A percentile compares a stretch with the other conserved stretches of the same genome.
These are phyloP conservation scores for Hygrocybe punicea DNA, from an alignment of 768 basidiomycete species.

Conservation along the genomic window DNA sequence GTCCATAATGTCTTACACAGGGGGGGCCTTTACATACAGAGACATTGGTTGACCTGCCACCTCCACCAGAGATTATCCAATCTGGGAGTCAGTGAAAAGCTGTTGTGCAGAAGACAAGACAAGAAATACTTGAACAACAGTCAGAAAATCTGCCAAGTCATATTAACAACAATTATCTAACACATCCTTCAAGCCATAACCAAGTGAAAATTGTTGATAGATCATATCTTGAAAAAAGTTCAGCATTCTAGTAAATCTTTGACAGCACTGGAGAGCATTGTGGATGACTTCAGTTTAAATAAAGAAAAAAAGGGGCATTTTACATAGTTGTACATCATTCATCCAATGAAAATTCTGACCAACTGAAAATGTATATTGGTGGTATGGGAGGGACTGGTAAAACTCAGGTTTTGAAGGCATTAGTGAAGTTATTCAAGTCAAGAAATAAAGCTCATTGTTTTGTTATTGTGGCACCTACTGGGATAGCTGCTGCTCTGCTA, in stretches of 20 bases:
- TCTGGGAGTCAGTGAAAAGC: constrained; percentile 4
- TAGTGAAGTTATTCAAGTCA: constrained; percentile 20
- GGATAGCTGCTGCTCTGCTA: constrained; percentile 24
- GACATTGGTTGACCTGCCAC: too few relatives aligned
- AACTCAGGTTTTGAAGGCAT: constrained; percentile 28
- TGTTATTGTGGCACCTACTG: constrained; percentile 27
- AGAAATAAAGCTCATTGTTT: constrained; percentile 26
- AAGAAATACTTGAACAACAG: constrained; percentile 7
- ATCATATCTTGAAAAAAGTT: constrained; percentile 9
- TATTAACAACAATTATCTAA: background rate
- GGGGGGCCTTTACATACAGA: too few relatives aligned
- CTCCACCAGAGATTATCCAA: too few relatives aligned
- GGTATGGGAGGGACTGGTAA: constrained; percentile 38
- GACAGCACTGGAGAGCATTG: too few relatives aligned
- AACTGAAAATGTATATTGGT: constrained; percentile 27
- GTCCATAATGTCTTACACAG: too few relatives aligned
- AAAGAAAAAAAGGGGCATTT: too few relatives aligned
- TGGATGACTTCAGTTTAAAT: too few relatives aligned
- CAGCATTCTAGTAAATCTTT: constrained; percentile 3
- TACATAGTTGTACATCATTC: too few relatives aligned
- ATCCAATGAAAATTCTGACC: too few relatives aligned
- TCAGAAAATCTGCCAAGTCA: background rate
- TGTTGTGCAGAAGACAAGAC: constrained; percentile 6
- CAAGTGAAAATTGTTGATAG: constrained; percentile 24
- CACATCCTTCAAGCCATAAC: background rate